A percentile compares a stretch with the other conserved stretches of the same genome.
Evolutionary conservation across 495 filamentous ascomycete species (phyloP).

Genomic region (Lentithecium fluviatile): DNA sequence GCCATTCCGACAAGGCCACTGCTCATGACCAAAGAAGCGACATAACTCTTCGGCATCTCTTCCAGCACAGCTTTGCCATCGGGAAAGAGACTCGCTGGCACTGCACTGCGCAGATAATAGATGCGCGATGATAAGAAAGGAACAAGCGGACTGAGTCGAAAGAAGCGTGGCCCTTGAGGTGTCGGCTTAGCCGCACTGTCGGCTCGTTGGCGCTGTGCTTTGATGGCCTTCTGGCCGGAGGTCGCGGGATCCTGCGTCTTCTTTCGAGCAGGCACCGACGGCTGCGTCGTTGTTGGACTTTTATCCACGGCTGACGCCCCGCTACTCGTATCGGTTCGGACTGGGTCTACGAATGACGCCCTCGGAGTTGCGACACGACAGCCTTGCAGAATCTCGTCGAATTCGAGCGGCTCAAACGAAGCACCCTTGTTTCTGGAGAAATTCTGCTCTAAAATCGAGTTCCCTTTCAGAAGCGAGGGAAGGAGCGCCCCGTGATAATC

Average conservation of each 20-base stretch:
- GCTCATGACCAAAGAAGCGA: slow-evolving; percentile 25
- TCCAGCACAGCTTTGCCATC: slow-evolving; percentile 16
- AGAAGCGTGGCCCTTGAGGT: slow-evolving; percentile 20
- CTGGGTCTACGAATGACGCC: slow-evolving; percentile 11
- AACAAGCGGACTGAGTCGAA: slow-evolving; percentile 21
- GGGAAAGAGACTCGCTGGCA: background rate
- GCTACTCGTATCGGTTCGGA: background rate
- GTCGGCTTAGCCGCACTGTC: background rate
- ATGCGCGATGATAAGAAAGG: slow-evolving; percentile 23
- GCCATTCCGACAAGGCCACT: slow-evolving; percentile 25
- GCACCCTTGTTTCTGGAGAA: slow-evolving; percentile 20
- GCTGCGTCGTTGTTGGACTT: background rate
- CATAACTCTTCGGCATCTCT: slow-evolving; percentile 15
- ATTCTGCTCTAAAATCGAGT: slow-evolving; percentile 5
- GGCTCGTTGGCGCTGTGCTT: slow-evolving; percentile 5
- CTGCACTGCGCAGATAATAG: slow-evolving; percentile 18
- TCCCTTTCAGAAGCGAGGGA: slow-evolving; percentile 10
- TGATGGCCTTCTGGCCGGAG: background rate
- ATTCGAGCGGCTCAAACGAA: slow-evolving; percentile 18
- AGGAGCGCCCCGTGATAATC: slow-evolving; percentile 9
- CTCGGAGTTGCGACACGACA: background rate
- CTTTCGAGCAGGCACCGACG: background rate
- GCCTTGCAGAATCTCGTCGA: slow-evolving; percentile 17
- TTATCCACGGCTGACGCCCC: background rate
- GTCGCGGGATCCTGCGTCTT: background rate